Evolutionary conservation across 192 early-diverging fungal species (phyloP).

Genomic region (Dimargaris xerosporica): DNA sequence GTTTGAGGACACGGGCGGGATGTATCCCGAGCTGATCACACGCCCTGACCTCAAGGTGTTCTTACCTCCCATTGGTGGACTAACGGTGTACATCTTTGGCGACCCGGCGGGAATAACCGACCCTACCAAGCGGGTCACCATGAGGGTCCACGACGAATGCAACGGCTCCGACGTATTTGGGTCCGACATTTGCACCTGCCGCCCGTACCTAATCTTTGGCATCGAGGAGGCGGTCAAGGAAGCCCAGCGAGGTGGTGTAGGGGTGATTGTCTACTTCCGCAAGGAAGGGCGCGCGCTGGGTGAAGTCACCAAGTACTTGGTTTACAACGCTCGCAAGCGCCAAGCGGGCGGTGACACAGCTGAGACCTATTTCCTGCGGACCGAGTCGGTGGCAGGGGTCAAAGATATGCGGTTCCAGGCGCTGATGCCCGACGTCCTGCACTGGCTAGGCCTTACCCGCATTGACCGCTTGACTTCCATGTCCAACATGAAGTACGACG

Average conservation of each 20-base stretch:
- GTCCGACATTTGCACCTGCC: slow-evolving; percentile 73
- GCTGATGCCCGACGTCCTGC: slow-evolving; percentile 89
- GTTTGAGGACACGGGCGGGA: slow-evolving; percentile 75
- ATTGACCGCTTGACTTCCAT: slow-evolving; percentile 86
- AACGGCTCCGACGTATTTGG: slow-evolving; percentile 85
- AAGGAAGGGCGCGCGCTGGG: slow-evolving; percentile 91
- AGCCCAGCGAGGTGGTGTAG: slow-evolving; percentile 82
- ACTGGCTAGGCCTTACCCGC: slow-evolving; percentile 87
- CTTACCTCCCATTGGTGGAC: slow-evolving; percentile 82
- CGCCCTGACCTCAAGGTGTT: slow-evolving; percentile 87
- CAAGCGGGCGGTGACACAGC: slow-evolving; percentile 79
- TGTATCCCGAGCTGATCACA: slow-evolving; percentile 91
- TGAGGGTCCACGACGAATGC: slow-evolving; percentile 91
- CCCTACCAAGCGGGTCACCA: slow-evolving; percentile 63
- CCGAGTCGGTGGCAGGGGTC: slow-evolving; percentile 74
- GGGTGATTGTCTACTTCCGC: slow-evolving; percentile 90
- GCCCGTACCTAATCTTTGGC: slow-evolving; percentile 69
- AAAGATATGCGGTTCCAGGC: slow-evolving; percentile 97
- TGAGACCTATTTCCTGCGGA: slow-evolving; percentile 75
- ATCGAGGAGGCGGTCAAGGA: slow-evolving; percentile 80
- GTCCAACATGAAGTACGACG: slow-evolving; percentile 87
- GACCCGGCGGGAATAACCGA: slow-evolving; percentile 65
- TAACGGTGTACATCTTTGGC: slow-evolving; percentile 90
- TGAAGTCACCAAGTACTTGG: slow-evolving; percentile 91
- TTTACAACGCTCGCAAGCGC: slow-evolving; percentile 85